These are phyloP conservation scores for Plasmodium coatneyi DNA, from an alignment of 169 alveolate genomes.

Conservation along the genomic window DNA sequence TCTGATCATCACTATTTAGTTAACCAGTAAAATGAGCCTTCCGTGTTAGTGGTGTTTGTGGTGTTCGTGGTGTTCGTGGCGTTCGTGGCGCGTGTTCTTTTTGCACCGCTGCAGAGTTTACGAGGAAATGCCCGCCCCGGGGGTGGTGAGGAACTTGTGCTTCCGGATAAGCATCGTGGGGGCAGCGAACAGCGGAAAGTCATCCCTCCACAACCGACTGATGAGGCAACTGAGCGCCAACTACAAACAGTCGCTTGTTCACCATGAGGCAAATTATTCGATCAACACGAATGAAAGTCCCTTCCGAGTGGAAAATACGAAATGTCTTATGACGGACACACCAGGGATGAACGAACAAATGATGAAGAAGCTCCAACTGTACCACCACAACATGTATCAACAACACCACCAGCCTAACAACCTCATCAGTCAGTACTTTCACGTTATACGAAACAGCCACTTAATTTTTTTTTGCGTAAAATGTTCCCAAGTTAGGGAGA, in stretches of 20 bases:
- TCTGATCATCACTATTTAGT: background rate
- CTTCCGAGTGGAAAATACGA: background rate
- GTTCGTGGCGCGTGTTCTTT: background rate
- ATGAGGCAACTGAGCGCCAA: conserved; percentile 15
- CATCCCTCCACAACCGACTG: conserved; percentile 28
- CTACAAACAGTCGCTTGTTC: conserved; percentile 33
- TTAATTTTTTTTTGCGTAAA: conserved; percentile 24
- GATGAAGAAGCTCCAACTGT: conserved; percentile 13
- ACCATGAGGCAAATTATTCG: conserved; percentile 21
- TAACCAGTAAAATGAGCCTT: background rate
- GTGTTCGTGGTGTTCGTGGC: background rate
- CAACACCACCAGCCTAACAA: conserved; percentile 3
- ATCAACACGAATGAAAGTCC: conserved; percentile 21
- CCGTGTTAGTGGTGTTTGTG: background rate
- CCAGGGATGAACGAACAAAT: conserved; percentile 54
- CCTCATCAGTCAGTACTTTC: conserved; percentile 13
- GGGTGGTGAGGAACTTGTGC: background rate
- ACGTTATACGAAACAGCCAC: conserved; percentile 24
- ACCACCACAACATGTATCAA: background rate
- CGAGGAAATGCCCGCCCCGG: background rate
- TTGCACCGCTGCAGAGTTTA: background rate
- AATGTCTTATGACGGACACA: conserved; percentile 48
- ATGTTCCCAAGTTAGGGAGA: conserved; percentile 1
- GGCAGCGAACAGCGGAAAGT: conserved; percentile 57
- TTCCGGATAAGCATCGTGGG: conserved; percentile 62